phyloP scores from a whole-genome alignment of 176 grass and related monocot species.

The Coix lacrymajobi region DNA sequence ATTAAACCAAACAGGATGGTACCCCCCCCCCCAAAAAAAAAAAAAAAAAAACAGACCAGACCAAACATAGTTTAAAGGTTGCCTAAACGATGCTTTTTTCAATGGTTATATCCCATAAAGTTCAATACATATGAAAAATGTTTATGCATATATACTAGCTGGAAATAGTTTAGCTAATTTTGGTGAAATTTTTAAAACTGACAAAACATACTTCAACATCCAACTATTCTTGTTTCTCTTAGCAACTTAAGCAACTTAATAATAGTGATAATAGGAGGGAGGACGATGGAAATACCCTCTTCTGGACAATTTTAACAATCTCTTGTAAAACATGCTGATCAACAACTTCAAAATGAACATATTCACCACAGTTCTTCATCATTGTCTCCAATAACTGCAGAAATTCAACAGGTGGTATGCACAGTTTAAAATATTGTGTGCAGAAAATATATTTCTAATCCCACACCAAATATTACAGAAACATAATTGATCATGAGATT shows the following conservation, averaged over 20 bases:
- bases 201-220: background rate
- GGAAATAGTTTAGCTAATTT: background rate
- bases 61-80: background rate
- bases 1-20: background rate
- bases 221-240: conserved; percentile 8
- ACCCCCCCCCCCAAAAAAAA: background rate
- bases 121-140: background rate
- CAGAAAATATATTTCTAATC: background rate
- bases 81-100: background rate
- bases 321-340: conserved; percentile 73
- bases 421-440: background rate
- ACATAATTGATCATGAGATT: background rate
- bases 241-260: background rate
- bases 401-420: background rate
- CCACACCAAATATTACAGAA: conserved; percentile 1
- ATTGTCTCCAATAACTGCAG: conserved; percentile 91
- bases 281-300: conserved; percentile 51
- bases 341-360: conserved; percentile 83
- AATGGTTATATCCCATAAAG: background rate
- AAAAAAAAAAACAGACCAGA: background rate
- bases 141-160: background rate
- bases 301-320: conserved; percentile 91
- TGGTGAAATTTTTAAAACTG: background rate
- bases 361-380: conserved; percentile 88
- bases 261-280: background rate